Base-by-base conservation (phyloP, 2,329 filamentous ascomycete genomes). In the Trichoderma afroharzianum region DNA sequence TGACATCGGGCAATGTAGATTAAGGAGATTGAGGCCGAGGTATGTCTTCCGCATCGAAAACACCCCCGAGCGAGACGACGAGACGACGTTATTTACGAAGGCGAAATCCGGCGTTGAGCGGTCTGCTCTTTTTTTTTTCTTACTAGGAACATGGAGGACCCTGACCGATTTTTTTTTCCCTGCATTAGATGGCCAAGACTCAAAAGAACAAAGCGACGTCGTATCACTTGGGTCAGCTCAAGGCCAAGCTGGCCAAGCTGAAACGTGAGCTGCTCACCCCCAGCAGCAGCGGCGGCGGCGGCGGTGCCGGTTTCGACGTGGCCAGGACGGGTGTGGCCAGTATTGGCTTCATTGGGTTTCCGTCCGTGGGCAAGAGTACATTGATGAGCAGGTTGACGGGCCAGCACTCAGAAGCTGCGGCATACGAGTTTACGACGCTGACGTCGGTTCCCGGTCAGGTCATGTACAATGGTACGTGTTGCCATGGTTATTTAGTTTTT, bases 381-480 rank as follows among this genome's bases (percentile, higher is more conserved):
- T 87, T 99, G 78, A 98, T 99, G 95, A 97, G 91, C 80, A 90
- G 87, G 79, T 84, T 99, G 80, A 99, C 96, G 57, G 96, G 96
- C 67, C 95, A 98, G 83, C 95, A 99, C 81, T 98, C 95, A 2
- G 96, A 99, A 86, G 95, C 91, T 70, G 96, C 96, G 21, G 96
- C 95, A 67, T 99, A 99, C 83, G 96, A 99, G 81, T 99, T 99
- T 85, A 99, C 96, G 75, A 99, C 96, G 69, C 87, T 99, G 81
- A 99, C 96, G 43, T 98, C 95, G 59, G 96, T 99, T 63, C 96
- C 96, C 55, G 96, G 96, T 68, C 96, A 98, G 85, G 94, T 99
- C 73, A 85, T 92, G 77, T 98, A 98, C 84, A 98, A 99, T 79
- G 96, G 87, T 87, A 80, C 74, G 81, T 79, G n/a, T 43, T 8